Percentiles rank a stretch among this genome's conserved stretches.
phyloP scores from a whole-genome alignment of 225 moss, liverwort and hornwort species.

The Lunularia cruciata region DNA sequence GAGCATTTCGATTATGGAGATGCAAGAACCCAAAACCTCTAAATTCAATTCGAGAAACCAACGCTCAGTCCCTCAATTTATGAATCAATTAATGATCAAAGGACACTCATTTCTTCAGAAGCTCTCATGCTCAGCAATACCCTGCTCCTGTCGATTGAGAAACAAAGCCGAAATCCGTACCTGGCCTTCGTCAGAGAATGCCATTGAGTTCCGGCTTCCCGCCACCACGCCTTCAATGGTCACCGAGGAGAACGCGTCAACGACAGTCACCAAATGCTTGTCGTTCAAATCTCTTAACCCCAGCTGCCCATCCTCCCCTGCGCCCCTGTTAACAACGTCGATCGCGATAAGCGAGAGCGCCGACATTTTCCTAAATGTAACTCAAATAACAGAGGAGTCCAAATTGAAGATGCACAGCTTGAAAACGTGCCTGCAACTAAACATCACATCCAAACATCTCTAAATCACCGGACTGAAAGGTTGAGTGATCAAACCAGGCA shows the following conservation, averaged over 20 bases:
- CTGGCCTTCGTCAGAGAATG: conserved; percentile 52
- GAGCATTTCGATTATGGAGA: no score
- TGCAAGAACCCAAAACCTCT: background rate
- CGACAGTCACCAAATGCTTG: conserved; percentile 32
- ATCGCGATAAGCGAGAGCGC: background rate
- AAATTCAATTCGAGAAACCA: background rate
- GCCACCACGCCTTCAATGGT: conserved; percentile 42
- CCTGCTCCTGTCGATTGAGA: no score
- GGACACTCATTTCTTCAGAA: background rate
- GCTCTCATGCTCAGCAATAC: background rate
- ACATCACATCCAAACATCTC: background rate
- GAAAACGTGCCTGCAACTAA: background rate
- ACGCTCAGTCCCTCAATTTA: background rate
- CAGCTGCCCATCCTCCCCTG: conserved; percentile 69
- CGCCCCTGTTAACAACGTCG: conserved; percentile 47
- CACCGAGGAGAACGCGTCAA: conserved; percentile 34
- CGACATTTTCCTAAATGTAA: background rate
- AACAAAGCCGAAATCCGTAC: conserved; percentile 36
- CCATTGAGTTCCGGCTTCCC: conserved; percentile 60
- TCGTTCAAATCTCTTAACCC: conserved; percentile 44
- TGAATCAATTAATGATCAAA: background rate
- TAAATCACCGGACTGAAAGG: background rate
- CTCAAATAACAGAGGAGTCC: background rate
- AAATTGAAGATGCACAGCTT: background rate
- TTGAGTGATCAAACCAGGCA: conserved; percentile 32